Evolutionary conservation across 2,329 filamentous ascomycete genomes (phyloP).

Genomic region (Thelonectria rubi): DNA sequence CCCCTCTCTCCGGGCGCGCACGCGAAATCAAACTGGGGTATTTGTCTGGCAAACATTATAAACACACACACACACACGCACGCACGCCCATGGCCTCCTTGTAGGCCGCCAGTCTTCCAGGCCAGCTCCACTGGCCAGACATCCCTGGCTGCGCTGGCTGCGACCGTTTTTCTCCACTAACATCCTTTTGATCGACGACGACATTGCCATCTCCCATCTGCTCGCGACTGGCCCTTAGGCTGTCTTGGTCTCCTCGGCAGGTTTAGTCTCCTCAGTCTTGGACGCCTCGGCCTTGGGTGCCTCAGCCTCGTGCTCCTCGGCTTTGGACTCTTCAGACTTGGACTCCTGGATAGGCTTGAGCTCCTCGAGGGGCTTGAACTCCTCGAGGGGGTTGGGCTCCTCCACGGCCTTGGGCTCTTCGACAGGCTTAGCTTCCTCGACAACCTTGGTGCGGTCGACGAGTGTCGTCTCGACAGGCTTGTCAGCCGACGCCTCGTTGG

Average conservation of each 20-base stretch:
- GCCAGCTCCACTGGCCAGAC: constrained; percentile 10
- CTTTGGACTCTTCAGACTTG: constrained; percentile 15
- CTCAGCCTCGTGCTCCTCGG: neutral
- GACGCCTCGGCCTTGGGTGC: neutral
- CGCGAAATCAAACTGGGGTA: constrained; percentile 26
- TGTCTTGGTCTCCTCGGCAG: constrained; percentile 16
- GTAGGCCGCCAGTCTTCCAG: constrained; percentile 5
- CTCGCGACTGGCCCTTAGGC: constrained; percentile 7
- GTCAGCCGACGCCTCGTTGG: constrained; percentile 17
- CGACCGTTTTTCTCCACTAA: constrained; percentile 4
- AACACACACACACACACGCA: constrained; percentile 24
- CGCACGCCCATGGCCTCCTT: constrained; percentile 12
- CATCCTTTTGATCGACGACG: neutral
- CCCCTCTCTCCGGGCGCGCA: constrained; percentile 14
- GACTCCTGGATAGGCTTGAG: constrained; percentile 3
- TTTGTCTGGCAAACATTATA: constrained; percentile 21
- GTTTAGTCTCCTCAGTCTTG: constrained; percentile 13
- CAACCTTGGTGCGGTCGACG: constrained; percentile 19
- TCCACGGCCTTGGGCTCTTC: constrained; percentile 13
- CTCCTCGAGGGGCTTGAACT: constrained; percentile 8
- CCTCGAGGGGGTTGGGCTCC: constrained; percentile 3
- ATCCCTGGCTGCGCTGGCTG: constrained; percentile 7
- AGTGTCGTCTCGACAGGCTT: constrained; percentile 15
- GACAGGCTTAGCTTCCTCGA: constrained; percentile 22
- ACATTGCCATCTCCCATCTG: neutral